A percentile compares a stretch with the other conserved stretches of the same genome.
Conservation (phyloP, 1,139 yeast species). For the Hansenula anomala region DNA sequence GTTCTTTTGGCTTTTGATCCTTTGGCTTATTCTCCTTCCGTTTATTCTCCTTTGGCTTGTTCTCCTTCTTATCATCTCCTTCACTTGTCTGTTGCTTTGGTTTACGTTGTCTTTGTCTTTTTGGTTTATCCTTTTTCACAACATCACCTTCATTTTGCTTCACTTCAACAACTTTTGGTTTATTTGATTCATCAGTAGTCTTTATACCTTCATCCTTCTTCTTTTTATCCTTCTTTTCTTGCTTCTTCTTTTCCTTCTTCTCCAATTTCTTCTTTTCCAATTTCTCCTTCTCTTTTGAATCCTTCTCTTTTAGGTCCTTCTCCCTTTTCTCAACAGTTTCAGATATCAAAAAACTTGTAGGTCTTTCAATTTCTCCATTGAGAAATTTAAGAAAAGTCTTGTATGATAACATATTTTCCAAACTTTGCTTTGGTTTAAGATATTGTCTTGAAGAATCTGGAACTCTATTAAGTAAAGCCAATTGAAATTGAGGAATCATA, state of each 20-base stretch:
- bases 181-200: not conserved
- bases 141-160: no score
- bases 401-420: constrained; percentile 8
- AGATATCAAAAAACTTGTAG: constrained; percentile 9
- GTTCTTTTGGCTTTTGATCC: not conserved
- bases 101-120: not conserved
- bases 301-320: constrained; percentile 1
- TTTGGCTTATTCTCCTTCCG: no score
- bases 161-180: not conserved
- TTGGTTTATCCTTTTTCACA: no score
- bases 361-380: constrained; percentile 16
- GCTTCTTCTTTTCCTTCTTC: no score
- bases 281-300: not conserved
- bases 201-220: no score
- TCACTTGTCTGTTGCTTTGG: not conserved
- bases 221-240: no score
- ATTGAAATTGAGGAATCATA: constrained; percentile 11
- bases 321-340: not conserved
- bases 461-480: constrained; percentile 13
- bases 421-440: not conserved
- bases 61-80: not conserved
- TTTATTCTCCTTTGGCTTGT: no score
- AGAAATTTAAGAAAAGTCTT: constrained; percentile 12
- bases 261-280: no score
- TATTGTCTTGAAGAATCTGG: constrained; percentile 1